Evolutionary conservation across 2,329 filamentous ascomycete species (phyloP), one percentile per base, ranked within the genome.

Genomic region (Anthostomella pinea): DNA sequence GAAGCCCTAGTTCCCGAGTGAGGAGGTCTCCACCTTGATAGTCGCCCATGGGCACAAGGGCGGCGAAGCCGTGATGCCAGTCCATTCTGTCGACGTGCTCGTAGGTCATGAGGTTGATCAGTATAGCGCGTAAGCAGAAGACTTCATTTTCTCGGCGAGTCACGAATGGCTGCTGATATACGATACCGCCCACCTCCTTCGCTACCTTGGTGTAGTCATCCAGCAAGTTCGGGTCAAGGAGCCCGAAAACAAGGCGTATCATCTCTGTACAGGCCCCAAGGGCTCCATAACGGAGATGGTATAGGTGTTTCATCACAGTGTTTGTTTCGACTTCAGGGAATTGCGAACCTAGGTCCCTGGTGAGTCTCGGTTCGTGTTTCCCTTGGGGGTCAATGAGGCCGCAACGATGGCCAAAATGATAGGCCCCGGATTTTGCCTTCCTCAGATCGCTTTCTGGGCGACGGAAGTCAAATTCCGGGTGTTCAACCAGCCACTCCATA

Each of bases 21-120:
- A 31, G 27, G 14, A 37, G 16, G 16, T 31, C 34, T 9, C 34
- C 34, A 8, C 27, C 34, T 10, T 18, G 8, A 16, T 24, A 37
- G 6, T 30, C 20, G 7, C 34, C 34, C 11, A 31, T 13, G 9
- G 14, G 6, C 2, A 25, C 31, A 3, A 38, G 35, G 5, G 30
- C 39, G 2, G 30, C 35, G 20, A 42, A 14, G 9, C 30, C 30
- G 17, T 19, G 30, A 10, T 30, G 23, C 31, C 30, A 38, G 17
- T 42, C 39, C 20, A 15, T 8, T 2, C 16, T 8, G 14, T 35
- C 39, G 9, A 14, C 25, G 20, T 42, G 21, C n/a, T 38, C 39
- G 21, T 38, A 13, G 3, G 39, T 42, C 35, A 38, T 38, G 8
- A 35, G 13, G 21, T 42, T 42, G 9, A 32, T 16, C 8, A 42